These are phyloP conservation scores for Leccinum aurantiacum DNA, from an alignment of 768 basidiomycete species.

Conservation along the genomic window DNA sequence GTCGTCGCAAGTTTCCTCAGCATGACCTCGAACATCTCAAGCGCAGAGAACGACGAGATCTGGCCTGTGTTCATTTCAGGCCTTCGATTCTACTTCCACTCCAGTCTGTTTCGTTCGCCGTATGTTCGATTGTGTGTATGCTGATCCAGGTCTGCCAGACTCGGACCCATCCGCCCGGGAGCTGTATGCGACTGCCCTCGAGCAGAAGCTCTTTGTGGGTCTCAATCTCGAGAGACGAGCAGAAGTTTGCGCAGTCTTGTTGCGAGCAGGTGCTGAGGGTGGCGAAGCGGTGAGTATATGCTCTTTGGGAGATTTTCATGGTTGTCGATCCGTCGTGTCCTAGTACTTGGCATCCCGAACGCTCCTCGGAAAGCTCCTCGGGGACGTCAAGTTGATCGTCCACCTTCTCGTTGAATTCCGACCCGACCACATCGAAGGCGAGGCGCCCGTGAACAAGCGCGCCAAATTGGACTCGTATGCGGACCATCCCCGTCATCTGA, in stretches of 20 bases:
- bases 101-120: slow-evolving; percentile 39
- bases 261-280: slow-evolving; percentile 51
- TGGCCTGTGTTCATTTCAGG: slow-evolving; percentile 55
- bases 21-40: slow-evolving; percentile 43
- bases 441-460: slow-evolving; percentile 61
- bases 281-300: slow-evolving; percentile 45
- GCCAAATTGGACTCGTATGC: slow-evolving; percentile 63
- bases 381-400: slow-evolving; percentile 52
- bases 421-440: slow-evolving; percentile 41
- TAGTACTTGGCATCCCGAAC: slow-evolving; percentile 50
- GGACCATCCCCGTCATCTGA: slow-evolving; percentile 11
- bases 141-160: slow-evolving; percentile 34
- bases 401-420: slow-evolving; percentile 52
- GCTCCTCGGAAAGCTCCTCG: slow-evolving; percentile 47
- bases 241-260: slow-evolving; percentile 54
- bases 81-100: slow-evolving; percentile 44
- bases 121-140: neutral
- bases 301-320: neutral
- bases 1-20: slow-evolving; percentile 53
- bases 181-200: slow-evolving; percentile 45
- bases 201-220: slow-evolving; percentile 54
- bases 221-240: slow-evolving; percentile 55
- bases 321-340: neutral
- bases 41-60: slow-evolving; percentile 33
- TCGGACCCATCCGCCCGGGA: slow-evolving; percentile 38